Percentiles rank a stretch among this genome's conserved stretches.
Evolutionary conservation across 2,329 filamentous ascomycete genomes (phyloP).

Genomic region (Myriosclerotinia duriaeana): DNA sequence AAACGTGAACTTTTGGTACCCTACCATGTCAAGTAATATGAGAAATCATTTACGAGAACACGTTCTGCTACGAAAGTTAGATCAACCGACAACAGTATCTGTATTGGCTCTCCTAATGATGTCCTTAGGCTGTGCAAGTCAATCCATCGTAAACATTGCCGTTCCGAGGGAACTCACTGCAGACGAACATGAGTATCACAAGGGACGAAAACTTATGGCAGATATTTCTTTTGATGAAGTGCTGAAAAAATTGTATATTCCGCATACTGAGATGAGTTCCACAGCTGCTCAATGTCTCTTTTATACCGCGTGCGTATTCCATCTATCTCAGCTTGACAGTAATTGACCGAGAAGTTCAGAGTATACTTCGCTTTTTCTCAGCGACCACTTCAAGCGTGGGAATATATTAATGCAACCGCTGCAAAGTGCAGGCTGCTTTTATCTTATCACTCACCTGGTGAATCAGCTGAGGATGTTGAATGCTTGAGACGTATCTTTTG

Average conservation of each 20-base stretch:
- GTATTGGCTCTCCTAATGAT: conserved; percentile 50
- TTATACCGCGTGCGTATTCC: conserved; percentile 47
- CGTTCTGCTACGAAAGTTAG: conserved; percentile 1
- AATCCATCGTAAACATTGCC: conserved; percentile 42
- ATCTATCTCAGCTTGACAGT: neutral
- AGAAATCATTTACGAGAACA: conserved; percentile 30
- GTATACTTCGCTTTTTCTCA: conserved; percentile 53
- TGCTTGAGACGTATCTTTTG: conserved; percentile 54
- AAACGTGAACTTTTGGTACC: conserved; percentile 55
- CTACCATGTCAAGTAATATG: conserved; percentile 47
- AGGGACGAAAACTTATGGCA: conserved; percentile 31
- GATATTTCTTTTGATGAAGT: conserved; percentile 41
- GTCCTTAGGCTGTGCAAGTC: conserved; percentile 50
- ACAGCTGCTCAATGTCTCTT: conserved; percentile 52
- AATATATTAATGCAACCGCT: conserved; percentile 51
- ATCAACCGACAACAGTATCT: neutral
- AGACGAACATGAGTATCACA: conserved; percentile 39
- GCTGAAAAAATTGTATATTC: conserved; percentile 48
- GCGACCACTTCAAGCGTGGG: conserved; percentile 53
- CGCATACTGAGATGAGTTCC: conserved; percentile 49
- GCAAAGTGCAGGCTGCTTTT: conserved; percentile 52
- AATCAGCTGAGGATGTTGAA: conserved; percentile 46
- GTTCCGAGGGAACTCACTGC: conserved; percentile 26
- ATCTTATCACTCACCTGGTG: conserved; percentile 45
- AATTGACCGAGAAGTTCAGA: conserved; percentile 31